Evolutionary conservation across 495 filamentous ascomycete genomes (phyloP), one percentile per base, ranked within the genome.

Genomic region (Penicillium cinerascens): DNA sequence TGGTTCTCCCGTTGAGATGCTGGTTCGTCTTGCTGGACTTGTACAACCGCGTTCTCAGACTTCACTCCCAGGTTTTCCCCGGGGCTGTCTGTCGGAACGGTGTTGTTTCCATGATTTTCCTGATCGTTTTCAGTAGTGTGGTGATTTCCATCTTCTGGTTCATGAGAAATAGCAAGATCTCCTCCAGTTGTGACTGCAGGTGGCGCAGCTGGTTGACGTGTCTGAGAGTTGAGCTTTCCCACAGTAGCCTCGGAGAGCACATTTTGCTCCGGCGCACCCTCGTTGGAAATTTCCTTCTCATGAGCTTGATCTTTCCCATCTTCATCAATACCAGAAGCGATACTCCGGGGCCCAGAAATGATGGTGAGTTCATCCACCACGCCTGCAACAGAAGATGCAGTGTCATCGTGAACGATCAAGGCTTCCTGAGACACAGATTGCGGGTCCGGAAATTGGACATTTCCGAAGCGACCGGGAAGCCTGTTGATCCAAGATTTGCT

Each of bases 351-450:
- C 17, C 59, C 49, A n/a, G 64, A 65, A 21, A 45, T 44, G 13
- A 55, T 22, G 2, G 59, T 59, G 17, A 52, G 38, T 37, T 63
- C 71, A 40, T 71, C 69, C 40, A 55, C 44, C 33, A 66, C 42
- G 15, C 61, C 64, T 35, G 55, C 37, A 5, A 64, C 54, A 7
- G 69, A 72, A 2, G 64, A 65, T 10, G 49, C 44, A 23, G 61
- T 56, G 50, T 68, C 68, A 6, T 56, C 52, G 22, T 51, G 48
- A 3, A 41, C 43, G 16, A 68, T 38, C 26, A 68, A 39, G 6
- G 61, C 63, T 44, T 71, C 68, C 16, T 64, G 42, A 0, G 60
- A 56, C 22, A 67, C 52, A 1, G 66, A 67, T 25, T 68, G 49
- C n/a, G 52, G 58, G 18, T 53, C 42, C 3, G 23, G 18, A 4